phyloP scores from a whole-genome alignment of 164 flowering plant genomes.

The Pachysandra terminalis region DNA sequence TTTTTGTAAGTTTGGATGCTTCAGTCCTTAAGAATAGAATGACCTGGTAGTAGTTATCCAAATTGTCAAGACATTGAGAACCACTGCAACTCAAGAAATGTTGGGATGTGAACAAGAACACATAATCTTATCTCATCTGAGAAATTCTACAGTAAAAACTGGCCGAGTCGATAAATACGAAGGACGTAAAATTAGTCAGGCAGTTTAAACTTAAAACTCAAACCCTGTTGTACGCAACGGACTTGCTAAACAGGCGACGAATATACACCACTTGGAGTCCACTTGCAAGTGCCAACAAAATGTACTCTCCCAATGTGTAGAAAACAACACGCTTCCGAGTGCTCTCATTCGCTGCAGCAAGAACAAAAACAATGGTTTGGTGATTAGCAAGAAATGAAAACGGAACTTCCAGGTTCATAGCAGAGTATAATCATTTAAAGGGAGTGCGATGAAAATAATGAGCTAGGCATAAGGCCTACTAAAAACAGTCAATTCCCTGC shows the following conservation, averaged over 20 bases:
- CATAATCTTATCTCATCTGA: too few relatives aligned
- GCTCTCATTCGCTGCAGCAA: slow-evolving; percentile 93
- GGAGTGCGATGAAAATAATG: too few relatives aligned
- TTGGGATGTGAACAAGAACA: too few relatives aligned
- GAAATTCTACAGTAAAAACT: slow-evolving; percentile 11
- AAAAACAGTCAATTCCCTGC: too few relatives aligned
- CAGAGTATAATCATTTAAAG: too few relatives aligned
- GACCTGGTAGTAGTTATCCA: too few relatives aligned
- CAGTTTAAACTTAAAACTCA: slow-evolving; percentile 20
- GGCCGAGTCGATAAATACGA: background rate
- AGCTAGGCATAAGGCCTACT: too few relatives aligned
- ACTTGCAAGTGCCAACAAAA: slow-evolving; percentile 62
- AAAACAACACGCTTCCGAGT: slow-evolving; percentile 74
- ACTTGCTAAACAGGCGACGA: slow-evolving; percentile 85
- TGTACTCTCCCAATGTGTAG: slow-evolving; percentile 80
- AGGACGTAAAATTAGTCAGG: background rate
- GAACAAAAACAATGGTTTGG: slow-evolving; percentile 6
- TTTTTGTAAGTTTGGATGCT: too few relatives aligned
- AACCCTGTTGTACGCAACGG: slow-evolving; percentile 90
- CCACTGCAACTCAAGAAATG: too few relatives aligned
- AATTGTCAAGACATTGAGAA: too few relatives aligned
- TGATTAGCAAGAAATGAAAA: background rate
- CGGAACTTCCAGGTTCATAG: background rate
- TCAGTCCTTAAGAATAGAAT: too few relatives aligned
- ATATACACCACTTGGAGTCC: slow-evolving; percentile 76